phyloP scores from a whole-genome alignment of 805 yeast species.

The Kodamaea hsintzibuensis region DNA sequence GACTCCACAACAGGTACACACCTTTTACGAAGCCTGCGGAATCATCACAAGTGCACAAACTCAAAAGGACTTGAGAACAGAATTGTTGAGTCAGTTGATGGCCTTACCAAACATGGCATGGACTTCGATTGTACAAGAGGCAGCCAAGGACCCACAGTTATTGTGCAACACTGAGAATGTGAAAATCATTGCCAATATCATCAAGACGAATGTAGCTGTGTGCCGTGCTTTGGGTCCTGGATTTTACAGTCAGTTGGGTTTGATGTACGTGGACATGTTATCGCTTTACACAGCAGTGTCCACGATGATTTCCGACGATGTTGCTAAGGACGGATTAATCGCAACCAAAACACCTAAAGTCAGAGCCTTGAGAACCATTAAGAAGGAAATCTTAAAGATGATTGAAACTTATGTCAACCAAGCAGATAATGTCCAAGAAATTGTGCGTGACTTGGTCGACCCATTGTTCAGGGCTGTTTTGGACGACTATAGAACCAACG shows the following conservation, averaged over 20 bases:
- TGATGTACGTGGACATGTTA: slow-evolving; percentile 86
- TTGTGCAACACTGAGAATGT: slow-evolving; percentile 80
- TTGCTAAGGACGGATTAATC: slow-evolving; percentile 76
- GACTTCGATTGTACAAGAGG: slow-evolving; percentile 83
- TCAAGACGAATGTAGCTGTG: slow-evolving; percentile 93
- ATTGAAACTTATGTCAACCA: slow-evolving; percentile 85
- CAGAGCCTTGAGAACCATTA: slow-evolving; percentile 92
- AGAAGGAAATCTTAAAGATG: slow-evolving; percentile 87
- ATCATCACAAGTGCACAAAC: slow-evolving; percentile 87
- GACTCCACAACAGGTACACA: slow-evolving; percentile 96
- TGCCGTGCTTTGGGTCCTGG: slow-evolving; percentile 94
- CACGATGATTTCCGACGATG: slow-evolving; percentile 76
- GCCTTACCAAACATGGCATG: slow-evolving; percentile 91
- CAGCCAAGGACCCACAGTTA: slow-evolving; percentile 79
- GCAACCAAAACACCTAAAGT: slow-evolving; percentile 96
- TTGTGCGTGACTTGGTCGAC: slow-evolving; percentile 78
- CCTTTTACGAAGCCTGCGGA: slow-evolving; percentile 97
- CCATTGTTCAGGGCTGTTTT: slow-evolving; percentile 82
- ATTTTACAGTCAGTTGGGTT: slow-evolving; percentile 83
- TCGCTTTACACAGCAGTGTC: slow-evolving; percentile 87
- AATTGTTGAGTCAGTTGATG: slow-evolving; percentile 78
- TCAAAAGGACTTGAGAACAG: slow-evolving; percentile 64
- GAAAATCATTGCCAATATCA: slow-evolving; percentile 87
- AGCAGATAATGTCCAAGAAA: slow-evolving; percentile 83
- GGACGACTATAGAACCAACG: slow-evolving; percentile 84